phyloP scores from a whole-genome alignment of 2,329 filamentous ascomycete species.

The Phoma sp. region DNA sequence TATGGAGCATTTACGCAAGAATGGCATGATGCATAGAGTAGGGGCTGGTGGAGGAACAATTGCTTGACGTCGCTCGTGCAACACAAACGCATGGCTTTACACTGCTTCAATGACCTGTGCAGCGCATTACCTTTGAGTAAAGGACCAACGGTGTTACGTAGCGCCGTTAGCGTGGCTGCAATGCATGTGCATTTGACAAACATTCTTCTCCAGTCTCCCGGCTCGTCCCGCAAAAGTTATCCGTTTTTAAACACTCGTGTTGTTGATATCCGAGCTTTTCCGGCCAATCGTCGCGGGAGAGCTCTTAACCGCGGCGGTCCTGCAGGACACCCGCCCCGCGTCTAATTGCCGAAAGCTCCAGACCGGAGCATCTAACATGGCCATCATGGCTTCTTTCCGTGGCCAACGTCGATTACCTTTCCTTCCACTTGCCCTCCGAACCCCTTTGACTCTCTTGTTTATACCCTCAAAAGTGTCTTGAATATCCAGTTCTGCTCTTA shows the following conservation, averaged over 20 bases:
- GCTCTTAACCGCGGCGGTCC: conserved; percentile 30
- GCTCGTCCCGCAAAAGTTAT: conserved; percentile 8
- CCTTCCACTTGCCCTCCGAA: conserved; percentile 13
- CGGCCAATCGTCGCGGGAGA: conserved; percentile 30
- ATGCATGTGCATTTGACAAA: conserved; percentile 15
- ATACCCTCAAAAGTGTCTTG: conserved; percentile 7
- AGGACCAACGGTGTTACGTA: conserved; percentile 5
- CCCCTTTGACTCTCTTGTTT: conserved; percentile 10
- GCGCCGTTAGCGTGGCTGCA: conserved; percentile 14
- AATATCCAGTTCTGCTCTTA: conserved; percentile 10
- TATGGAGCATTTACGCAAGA: conserved; percentile 24
- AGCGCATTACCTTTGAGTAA: neutral
- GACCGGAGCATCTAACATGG: conserved; percentile 29
- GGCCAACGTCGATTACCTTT: conserved; percentile 16
- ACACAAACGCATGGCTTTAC: conserved; percentile 1
- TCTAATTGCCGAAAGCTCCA: conserved; percentile 45
- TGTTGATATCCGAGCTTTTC: conserved; percentile 19
- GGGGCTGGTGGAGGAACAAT: conserved; percentile 12
- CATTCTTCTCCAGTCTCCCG: conserved; percentile 6
- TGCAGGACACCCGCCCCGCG: conserved; percentile 33
- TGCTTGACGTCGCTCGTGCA: conserved; percentile 9
- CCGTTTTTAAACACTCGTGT: conserved; percentile 1
- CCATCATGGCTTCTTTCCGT: conserved; percentile 26
- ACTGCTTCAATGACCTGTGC: conserved; percentile 2
- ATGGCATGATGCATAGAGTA: conserved; percentile 5